Base-by-base conservation (phyloP, 2,329 filamentous ascomycete species). In the Ophiostoma sp. region DNA sequence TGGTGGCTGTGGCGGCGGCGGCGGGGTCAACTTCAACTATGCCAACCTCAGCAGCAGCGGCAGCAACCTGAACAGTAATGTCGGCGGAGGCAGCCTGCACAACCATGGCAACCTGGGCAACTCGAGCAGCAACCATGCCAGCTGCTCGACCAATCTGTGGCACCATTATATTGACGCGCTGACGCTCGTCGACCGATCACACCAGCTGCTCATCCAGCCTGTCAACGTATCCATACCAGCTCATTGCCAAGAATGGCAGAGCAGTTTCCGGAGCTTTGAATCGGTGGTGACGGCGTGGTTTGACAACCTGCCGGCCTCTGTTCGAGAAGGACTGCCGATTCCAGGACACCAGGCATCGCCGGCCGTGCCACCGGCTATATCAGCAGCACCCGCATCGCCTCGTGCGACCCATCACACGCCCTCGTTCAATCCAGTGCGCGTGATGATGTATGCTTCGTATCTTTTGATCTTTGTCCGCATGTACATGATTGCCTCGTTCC, bases 221-320 rank as follows among this genome's bases (percentile, higher is more conserved):
- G 67, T 71, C 27, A 73, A 73, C 31, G 36, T 73, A 17, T 71
- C 69, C 0, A 17, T 73, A 36, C 70, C 72, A 3, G 70, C 69
- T 15, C 64, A 69, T 27, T 73, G 72, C 71, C 72, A 70, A 27
- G 72, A 69, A 52, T 73, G 72, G 72, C 72, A 73, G 65, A 68
- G 64, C 69, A 72, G 31, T 23, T 72, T 73, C 31, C 72, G 71
- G n/a, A 67, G 65, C 17, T 68, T 73, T 3, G 72, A 73, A 48
- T 41, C 33, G 7, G n/a, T 71, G 44, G 4, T 44, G 17, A 36
- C 54, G 39, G 39, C 72, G 2, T 73, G 72, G 72, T 68, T 60
- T 33, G 72, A 69, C 27, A 67, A 57, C 44, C 69, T 73, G 65
- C 72, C 72, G 11, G 13, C 35, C 2, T 69, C 31, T 4, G 68